Evolutionary conservation across 225 moss, liverwort and hornwort species (phyloP).

Genomic region (Antitrichia curtipendula): DNA sequence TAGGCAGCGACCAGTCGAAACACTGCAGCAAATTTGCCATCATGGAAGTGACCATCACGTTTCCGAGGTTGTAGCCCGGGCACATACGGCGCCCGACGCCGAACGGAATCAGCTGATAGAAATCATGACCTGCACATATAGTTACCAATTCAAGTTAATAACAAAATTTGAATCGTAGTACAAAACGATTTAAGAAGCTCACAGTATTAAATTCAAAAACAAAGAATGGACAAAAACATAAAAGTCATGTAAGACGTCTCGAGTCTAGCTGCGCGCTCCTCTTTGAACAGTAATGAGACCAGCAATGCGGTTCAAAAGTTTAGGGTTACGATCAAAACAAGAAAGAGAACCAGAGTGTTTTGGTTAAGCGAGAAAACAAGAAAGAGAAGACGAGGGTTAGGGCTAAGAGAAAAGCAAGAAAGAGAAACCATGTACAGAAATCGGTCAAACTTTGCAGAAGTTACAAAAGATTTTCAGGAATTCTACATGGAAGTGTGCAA

Average conservation of each 20-base stretch:
- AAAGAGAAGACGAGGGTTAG: neutral
- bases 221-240: too few relatives aligned
- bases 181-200: neutral
- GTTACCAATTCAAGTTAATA: neutral
- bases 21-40: constrained; percentile 41
- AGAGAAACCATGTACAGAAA: neutral
- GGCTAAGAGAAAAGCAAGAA: neutral
- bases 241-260: neutral
- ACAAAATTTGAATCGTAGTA: neutral
- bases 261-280: neutral
- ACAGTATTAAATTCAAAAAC: neutral
- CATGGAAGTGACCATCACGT: constrained; percentile 22
- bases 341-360: neutral
- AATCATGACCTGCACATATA: neutral
- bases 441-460: neutral
- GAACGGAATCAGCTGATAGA: constrained; percentile 37
- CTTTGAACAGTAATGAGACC: neutral
- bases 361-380: neutral
- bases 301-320: neutral
- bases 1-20: constrained; percentile 33
- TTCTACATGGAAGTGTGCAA: neutral
- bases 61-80: constrained; percentile 22
- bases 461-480: neutral
- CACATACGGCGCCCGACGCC: constrained; percentile 41
- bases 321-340: neutral